Base-by-base conservation (phyloP, 2,329 filamentous ascomycete genomes). In the Calonectria pseudoreteaudii region DNA sequence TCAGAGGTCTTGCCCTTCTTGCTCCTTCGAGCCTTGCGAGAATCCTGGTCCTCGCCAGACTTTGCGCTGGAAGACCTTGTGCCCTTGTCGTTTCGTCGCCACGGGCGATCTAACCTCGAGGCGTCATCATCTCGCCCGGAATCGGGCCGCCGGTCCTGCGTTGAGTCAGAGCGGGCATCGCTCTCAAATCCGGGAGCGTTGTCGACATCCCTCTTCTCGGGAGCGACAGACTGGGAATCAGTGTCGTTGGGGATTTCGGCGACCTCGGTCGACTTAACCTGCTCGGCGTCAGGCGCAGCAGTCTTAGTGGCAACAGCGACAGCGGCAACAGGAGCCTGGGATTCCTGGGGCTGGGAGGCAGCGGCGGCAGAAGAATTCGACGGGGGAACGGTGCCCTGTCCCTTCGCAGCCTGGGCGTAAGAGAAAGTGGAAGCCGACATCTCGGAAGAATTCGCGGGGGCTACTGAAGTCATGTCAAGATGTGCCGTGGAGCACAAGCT, bases 341-440 rank as follows among this genome's bases (percentile, higher is more conserved):
- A 52, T 38, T 79, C 80, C 75, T 82, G 81, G 53, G 77, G 66
- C 52, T 80, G 78, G 66, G 76, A 72, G 56, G 73, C 73, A 38
- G 76, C 73, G 53, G 79, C 80, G 68, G 80, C 50, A n/a, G 78
- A 68, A 53, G 80, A 72, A 77, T 77, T 82, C 72, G 82, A 82
- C 34, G 81, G 83, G 76, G 80, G 80, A 68, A 80, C 74, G 70
- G 83, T 75, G 76, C 90, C 87, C 80, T 93, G 91, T 82, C 96
- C 95, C 85, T 97, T 97, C 74, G 96, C 96, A 82, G 96, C 96
- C 90, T 98, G 95, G 81, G 96, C 96, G 86, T 98, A 98, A 74
- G 96, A 98, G 84, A 98, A 98, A 41, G 91, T 88, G 75, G 91
- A 88, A 76, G 90, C 84, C 77, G 90, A 89, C 90, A 91, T 91